phyloP scores from a whole-genome alignment of 1,284 basidiomycete genomes.

The Volvariella surrecta region DNA sequence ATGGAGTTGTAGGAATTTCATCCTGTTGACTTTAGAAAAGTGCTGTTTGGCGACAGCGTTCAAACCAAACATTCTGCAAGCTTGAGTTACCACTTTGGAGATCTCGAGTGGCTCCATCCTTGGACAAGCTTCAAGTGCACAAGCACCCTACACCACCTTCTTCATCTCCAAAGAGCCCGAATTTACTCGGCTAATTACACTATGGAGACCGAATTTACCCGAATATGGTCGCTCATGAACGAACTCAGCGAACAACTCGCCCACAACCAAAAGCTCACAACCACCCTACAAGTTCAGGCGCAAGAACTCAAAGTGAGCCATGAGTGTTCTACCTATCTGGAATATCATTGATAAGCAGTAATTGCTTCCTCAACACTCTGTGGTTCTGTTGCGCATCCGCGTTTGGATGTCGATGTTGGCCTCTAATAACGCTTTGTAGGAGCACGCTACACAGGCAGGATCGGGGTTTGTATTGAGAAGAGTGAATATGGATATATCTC shows the following conservation, averaged over 20 bases:
- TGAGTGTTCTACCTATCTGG: conserved; percentile 4
- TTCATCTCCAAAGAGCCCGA: neutral
- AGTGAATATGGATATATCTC: conserved; percentile 90
- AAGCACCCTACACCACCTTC: no score
- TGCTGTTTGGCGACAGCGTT: no score
- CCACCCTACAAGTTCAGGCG: conserved; percentile 67
- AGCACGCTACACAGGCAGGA: conserved; percentile 70
- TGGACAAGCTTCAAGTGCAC: no score
- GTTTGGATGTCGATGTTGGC: no score
- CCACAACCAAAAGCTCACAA: conserved; percentile 76
- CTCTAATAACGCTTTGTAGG: no score
- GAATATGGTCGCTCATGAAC: conserved; percentile 72
- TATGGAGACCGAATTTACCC: conserved; percentile 67
- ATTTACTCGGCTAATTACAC: conserved; percentile 8
- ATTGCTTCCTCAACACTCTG: no score
- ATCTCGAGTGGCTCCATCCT: no score
- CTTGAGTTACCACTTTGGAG: no score
- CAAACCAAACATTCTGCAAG: no score
- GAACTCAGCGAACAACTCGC: conserved; percentile 84
- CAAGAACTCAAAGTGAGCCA: conserved; percentile 67
- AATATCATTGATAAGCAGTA: neutral
- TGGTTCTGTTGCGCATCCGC: conserved; percentile 9
- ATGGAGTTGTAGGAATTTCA: no score
- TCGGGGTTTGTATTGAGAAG: conserved; percentile 81
- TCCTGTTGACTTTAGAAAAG: no score